Conservation (phyloP, 305 asterid genomes). For the Withania somnifera region DNA sequence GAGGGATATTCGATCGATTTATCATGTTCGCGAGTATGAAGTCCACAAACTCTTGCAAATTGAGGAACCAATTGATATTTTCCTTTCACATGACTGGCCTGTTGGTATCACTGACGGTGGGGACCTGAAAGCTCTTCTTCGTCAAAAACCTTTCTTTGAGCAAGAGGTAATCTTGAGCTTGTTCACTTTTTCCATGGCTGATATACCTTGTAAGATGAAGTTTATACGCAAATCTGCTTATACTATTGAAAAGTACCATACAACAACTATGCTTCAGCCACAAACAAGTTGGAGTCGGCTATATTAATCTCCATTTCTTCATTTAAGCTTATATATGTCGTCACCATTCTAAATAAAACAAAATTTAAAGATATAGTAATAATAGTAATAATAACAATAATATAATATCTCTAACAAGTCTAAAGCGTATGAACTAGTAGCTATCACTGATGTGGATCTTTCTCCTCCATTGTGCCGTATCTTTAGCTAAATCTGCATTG, state of each 20-base stretch:
- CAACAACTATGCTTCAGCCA: not conserved
- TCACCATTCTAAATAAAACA: not conserved
- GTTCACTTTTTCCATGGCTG: not conserved
- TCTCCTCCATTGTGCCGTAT: too few species aligned
- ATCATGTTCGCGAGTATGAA: constrained; percentile 93
- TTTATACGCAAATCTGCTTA: not conserved
- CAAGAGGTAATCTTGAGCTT: constrained; percentile 43
- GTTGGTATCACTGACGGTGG: constrained; percentile 73
- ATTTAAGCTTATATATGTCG: not conserved
- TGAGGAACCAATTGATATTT: constrained; percentile 86
- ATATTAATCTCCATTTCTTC: not conserved
- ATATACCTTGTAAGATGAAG: not conserved
- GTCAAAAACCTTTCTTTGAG: constrained; percentile 56
- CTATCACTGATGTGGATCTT: too few species aligned
- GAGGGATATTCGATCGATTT: constrained; percentile 69
- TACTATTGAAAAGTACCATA: not conserved
- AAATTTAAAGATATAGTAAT: not conserved
- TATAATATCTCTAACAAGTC: too few species aligned
- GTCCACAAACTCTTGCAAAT: constrained; percentile 89
- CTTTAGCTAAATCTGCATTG: too few species aligned
- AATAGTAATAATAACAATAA: too few species aligned
- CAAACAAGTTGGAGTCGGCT: not conserved
- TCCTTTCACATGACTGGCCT: constrained; percentile 99
- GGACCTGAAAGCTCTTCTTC: constrained; percentile 50
- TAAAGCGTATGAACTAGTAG: too few species aligned